phyloP scores from a whole-genome alignment of 73 alveolate genomes.

The Symbiodinium pilosum region DNA sequence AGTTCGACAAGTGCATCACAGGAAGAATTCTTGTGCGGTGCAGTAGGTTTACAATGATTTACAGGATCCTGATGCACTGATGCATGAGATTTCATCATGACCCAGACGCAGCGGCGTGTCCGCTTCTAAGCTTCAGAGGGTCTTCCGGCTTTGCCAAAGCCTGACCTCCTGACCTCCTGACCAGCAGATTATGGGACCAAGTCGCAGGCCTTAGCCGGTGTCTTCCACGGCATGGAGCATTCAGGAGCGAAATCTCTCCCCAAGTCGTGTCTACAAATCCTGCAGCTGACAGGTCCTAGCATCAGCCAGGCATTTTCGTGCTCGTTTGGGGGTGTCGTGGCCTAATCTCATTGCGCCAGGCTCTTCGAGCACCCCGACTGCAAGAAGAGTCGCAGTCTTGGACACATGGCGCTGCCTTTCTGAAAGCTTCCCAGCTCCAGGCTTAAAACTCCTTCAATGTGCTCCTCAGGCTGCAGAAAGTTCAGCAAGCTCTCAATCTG shows the following conservation, averaged over 20 bases:
- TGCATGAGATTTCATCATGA: too few relatives aligned
- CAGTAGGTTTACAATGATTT: too few relatives aligned
- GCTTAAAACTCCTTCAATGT: too few relatives aligned
- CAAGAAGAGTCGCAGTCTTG: constrained; percentile 33
- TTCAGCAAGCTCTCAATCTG: neutral
- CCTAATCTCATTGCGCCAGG: constrained; percentile 2
- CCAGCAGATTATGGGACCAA: neutral
- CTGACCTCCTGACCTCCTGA: neutral
- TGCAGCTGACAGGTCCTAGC: neutral
- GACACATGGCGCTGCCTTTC: neutral
- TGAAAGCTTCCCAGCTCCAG: neutral
- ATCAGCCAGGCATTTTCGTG: neutral
- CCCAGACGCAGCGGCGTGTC: neutral
- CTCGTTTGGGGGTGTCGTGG: neutral
- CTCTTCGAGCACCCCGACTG: constrained; percentile 45
- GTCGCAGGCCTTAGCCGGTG: constrained; percentile 44
- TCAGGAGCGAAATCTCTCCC: neutral
- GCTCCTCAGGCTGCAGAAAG: constrained; percentile 63
- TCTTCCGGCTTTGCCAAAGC: neutral
- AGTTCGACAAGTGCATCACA: too few relatives aligned
- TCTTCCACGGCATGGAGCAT: constrained; percentile 40
- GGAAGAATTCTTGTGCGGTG: too few relatives aligned
- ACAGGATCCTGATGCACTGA: too few relatives aligned
- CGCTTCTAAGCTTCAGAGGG: neutral
- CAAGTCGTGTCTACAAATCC: neutral